Evolutionary conservation across 2,329 filamentous ascomycete genomes (phyloP).

Genomic region (Metarhizium album): DNA sequence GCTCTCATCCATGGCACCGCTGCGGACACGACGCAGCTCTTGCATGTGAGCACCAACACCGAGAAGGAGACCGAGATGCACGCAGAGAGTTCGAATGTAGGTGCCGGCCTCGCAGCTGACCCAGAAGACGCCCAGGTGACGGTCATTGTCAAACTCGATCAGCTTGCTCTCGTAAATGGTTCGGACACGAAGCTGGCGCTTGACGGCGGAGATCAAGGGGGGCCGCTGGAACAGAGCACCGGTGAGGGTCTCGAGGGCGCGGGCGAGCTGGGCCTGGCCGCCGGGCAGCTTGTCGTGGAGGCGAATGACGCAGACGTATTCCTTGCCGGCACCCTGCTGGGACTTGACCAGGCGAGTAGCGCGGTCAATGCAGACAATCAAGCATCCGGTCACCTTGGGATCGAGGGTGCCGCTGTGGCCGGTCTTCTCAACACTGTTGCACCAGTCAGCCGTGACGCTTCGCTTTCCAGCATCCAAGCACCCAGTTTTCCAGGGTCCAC

Average conservation of each 20-base stretch:
- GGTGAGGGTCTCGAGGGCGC: slow-evolving; percentile 89
- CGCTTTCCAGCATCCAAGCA: not conserved
- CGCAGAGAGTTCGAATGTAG: slow-evolving; percentile 96
- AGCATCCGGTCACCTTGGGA: slow-evolving; percentile 91
- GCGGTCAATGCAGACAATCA: slow-evolving; percentile 93
- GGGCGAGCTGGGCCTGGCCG: slow-evolving; percentile 83
- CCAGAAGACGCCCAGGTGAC: slow-evolving; percentile 97
- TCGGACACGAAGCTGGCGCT: slow-evolving; percentile 95
- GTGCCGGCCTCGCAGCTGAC: slow-evolving; percentile 96
- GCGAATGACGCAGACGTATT: slow-evolving; percentile 93
- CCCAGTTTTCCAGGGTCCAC: slow-evolving; percentile 14
- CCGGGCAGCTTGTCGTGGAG: slow-evolving; percentile 93
- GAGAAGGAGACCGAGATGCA: slow-evolving; percentile 68
- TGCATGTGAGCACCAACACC: slow-evolving; percentile 97
- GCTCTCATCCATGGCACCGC: slow-evolving; percentile 88
- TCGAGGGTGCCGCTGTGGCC: slow-evolving; percentile 97
- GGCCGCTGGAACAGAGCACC: slow-evolving; percentile 88
- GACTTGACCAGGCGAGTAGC: slow-evolving; percentile 97
- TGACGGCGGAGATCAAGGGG: slow-evolving; percentile 94
- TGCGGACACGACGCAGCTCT: slow-evolving; percentile 86
- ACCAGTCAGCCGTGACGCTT: not conserved
- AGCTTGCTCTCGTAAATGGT: slow-evolving; percentile 97
- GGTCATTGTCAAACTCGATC: slow-evolving; percentile 95
- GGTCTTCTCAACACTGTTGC: slow-evolving; percentile 62
- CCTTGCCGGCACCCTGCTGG: slow-evolving; percentile 97